Conservation (phyloP, 1,139 yeast genomes). For the Sugiyamaella paludigena region DNA sequence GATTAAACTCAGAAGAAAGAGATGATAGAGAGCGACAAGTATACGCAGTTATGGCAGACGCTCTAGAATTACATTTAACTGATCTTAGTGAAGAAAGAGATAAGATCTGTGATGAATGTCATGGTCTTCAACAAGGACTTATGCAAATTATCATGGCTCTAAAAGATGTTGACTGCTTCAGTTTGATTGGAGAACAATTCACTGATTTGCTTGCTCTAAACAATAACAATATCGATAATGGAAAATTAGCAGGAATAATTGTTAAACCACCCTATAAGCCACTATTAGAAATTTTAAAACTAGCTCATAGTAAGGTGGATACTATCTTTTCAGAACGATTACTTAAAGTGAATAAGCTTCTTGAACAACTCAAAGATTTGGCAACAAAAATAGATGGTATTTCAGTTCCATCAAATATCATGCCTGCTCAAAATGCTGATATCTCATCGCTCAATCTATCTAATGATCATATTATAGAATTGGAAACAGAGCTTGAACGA, state of each 20-base stretch:
- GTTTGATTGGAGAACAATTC: slow-evolving; percentile 16
- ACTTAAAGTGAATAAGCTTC: slow-evolving; percentile 22
- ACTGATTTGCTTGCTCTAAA: slow-evolving; percentile 8
- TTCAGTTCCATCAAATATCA: slow-evolving; percentile 19
- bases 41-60: slow-evolving; percentile 33
- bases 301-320: slow-evolving; percentile 24
- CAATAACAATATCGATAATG: background rate
- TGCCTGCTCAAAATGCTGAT: slow-evolving; percentile 20
- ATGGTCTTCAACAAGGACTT: slow-evolving; percentile 26
- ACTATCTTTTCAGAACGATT: slow-evolving; percentile 26
- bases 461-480: slow-evolving; percentile 22
- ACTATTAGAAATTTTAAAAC: slow-evolving; percentile 17
- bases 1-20: slow-evolving; percentile 32
- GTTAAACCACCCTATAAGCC: slow-evolving; percentile 29
- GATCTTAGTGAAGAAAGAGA: slow-evolving; percentile 35
- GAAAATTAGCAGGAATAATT: too few relatives aligned
- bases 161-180: slow-evolving; percentile 28
- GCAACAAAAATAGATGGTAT: slow-evolving; percentile 25
- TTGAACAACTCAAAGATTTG: slow-evolving; percentile 22
- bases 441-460: slow-evolving; percentile 19
- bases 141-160: slow-evolving; percentile 31
- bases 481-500: slow-evolving; percentile 31
- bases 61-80: slow-evolving; percentile 34
- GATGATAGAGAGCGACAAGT: slow-evolving; percentile 33
- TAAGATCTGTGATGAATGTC: slow-evolving; percentile 27